These are phyloP conservation scores for Hamamelis virginiana DNA, from an alignment of 164 flowering plant genomes.

Conservation along the genomic window DNA sequence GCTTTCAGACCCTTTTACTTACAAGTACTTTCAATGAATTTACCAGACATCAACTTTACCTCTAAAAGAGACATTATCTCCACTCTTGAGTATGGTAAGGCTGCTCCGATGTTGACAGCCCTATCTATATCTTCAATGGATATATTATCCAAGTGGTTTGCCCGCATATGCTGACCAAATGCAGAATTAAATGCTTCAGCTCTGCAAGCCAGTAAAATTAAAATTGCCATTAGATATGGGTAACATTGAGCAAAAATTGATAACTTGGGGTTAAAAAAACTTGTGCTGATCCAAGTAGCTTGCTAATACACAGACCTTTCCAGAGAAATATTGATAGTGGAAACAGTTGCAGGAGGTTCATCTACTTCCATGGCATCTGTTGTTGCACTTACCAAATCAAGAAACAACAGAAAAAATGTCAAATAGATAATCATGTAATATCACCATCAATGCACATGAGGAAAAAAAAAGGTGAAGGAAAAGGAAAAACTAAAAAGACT, in stretches of 20 bases:
- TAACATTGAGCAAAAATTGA: slow-evolving; percentile 3
- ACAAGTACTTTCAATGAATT: background rate
- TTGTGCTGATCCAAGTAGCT: background rate
- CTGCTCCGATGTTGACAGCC: slow-evolving; percentile 57
- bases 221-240: background rate
- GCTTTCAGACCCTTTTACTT: background rate
- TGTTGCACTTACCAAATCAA: slow-evolving; percentile 32
- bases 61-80: slow-evolving; percentile 67
- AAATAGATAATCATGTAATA: background rate
- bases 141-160: slow-evolving; percentile 68
- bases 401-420: slow-evolving; percentile 5
- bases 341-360: slow-evolving; percentile 44
- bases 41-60: slow-evolving; percentile 35
- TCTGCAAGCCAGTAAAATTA: slow-evolving; percentile 40
- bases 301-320: slow-evolving; percentile 54
- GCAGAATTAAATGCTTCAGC: slow-evolving; percentile 64
- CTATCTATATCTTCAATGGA: slow-evolving; percentile 64
- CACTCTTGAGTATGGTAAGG: slow-evolving; percentile 48
- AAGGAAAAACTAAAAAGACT: background rate
- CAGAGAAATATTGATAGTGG: slow-evolving; percentile 30
- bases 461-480: background rate
- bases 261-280: background rate
- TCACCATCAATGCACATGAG: background rate
- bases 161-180: slow-evolving; percentile 73
- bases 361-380: slow-evolving; percentile 88